Evolutionary conservation across 371 early-diverging fungal species (phyloP).

Genomic region (Sporodiniella umbellata): DNA sequence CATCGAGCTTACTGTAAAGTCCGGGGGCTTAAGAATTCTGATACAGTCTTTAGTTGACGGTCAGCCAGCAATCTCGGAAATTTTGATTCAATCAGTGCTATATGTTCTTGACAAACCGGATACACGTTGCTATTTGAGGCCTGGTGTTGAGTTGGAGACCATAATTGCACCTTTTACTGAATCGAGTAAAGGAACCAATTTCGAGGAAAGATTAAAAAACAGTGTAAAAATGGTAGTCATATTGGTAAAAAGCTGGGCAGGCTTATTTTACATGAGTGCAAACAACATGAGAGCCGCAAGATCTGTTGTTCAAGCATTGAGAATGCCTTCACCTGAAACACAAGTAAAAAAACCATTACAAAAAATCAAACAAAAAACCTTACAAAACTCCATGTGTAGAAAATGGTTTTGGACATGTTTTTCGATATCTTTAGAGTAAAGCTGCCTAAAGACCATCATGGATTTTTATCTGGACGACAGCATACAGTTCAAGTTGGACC

Average conservation of each 20-base stretch:
- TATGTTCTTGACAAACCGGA: conserved; percentile 71
- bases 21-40: conserved; percentile 71
- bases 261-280: conserved; percentile 71
- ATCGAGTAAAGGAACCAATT: conserved; percentile 58
- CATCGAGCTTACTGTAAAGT: conserved; percentile 57
- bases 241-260: conserved; percentile 78
- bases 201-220: conserved; percentile 63
- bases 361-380: background rate
- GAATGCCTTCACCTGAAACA: conserved; percentile 73
- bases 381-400: conserved; percentile 32
- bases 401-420: conserved; percentile 73
- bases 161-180: conserved; percentile 79
- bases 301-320: conserved; percentile 73
- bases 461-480: conserved; percentile 47
- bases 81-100: conserved; percentile 63
- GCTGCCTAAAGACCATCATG: conserved; percentile 62
- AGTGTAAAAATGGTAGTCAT: conserved; percentile 59
- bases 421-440: conserved; percentile 75
- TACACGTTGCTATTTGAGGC: conserved; percentile 65
- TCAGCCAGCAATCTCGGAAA: conserved; percentile 61
- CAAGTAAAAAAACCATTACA: conserved; percentile 43
- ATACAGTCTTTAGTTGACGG: conserved; percentile 73
- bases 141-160: conserved; percentile 73
- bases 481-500: conserved; percentile 46
- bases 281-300: conserved; percentile 70